A percentile compares a stretch with the other conserved stretches of the same genome.
These are phyloP conservation scores for Cutaneotrichosporon cutaneum DNA, from an alignment of 1,284 basidiomycete genomes.

Conservation along the genomic window DNA sequence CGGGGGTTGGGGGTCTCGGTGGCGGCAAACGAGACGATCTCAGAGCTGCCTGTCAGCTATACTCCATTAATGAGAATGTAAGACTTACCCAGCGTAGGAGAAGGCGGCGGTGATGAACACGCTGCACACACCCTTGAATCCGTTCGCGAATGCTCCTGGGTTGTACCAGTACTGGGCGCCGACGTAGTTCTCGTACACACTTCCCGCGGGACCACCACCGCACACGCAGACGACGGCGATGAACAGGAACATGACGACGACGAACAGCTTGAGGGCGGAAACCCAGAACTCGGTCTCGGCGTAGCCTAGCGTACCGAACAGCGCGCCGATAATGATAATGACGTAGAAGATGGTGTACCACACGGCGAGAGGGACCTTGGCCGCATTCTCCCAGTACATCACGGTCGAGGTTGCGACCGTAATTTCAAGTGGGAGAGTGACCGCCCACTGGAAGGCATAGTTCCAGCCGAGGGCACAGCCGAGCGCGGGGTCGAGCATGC, in stretches of 20 bases:
- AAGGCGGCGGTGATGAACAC: conserved; percentile 63
- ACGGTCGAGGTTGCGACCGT: conserved; percentile 52
- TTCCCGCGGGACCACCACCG: conserved; percentile 44
- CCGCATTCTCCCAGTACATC: conserved; percentile 42
- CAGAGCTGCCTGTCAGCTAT: conserved; percentile 57
- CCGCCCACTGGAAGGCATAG: conserved; percentile 52
- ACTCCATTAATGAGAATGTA: too few species aligned
- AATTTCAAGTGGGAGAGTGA: conserved; percentile 52
- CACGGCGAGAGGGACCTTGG: conserved; percentile 41
- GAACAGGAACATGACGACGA: conserved; percentile 52
- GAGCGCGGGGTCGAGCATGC: conserved; percentile 45
- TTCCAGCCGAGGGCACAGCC: conserved; percentile 53
- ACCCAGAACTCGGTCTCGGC: conserved; percentile 53
- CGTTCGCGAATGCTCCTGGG: conserved; percentile 53
- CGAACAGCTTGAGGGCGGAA: conserved; percentile 49
- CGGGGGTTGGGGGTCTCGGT: conserved; percentile 35
- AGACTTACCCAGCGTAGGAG: conserved; percentile 61
- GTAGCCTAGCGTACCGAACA: conserved; percentile 47
- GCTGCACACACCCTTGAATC: conserved; percentile 54
- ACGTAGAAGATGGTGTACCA: conserved; percentile 52
- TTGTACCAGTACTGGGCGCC: conserved; percentile 43
- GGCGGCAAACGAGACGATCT: conserved; percentile 75
- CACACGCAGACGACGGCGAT: conserved; percentile 43
- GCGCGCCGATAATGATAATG: conserved; percentile 34
- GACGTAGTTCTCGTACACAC: conserved; percentile 37